Base-by-base conservation (phyloP, 2,329 filamentous ascomycete genomes). In the Epicoccum nigrum region DNA sequence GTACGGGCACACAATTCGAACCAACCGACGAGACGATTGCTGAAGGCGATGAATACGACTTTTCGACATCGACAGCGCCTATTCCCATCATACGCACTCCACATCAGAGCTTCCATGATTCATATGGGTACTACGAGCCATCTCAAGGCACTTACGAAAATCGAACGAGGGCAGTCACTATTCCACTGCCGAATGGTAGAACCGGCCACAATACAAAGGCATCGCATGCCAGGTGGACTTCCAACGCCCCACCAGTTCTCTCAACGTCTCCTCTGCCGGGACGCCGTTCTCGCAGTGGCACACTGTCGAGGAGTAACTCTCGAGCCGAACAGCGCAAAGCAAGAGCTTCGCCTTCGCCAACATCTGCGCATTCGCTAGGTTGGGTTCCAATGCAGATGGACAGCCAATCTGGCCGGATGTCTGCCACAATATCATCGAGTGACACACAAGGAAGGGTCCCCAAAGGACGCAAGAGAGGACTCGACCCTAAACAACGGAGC, bases 341-440 rank as follows among this genome's bases (percentile, higher is more conserved):
- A 21, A 40, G 49, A 13, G 47, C 56, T 6, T 64, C 66, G 6
- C 60, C 69, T 13, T 70, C 70, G 3, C 66, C 56, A 9, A 60
- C 62, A 11, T 60, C 60, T n/a, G 60, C 61, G 6, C 62, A 67
- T 2, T 64, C 59, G n/a, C 58, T 68, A 13, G 66, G 63, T 9
- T 74, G 69, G 67, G 67, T 74, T 2, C 62, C 67, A 1, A 74
- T 72, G 45, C 64, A 69, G 21, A 67, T 67, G 27, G 65, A 72
- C 40, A 54, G 55, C n/a, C 49, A 65, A 20, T 68, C 64, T 3
- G 63, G 69, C 17, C 63, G 58, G 6, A 55, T 74, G n/a, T 61
- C 70, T 15, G 66, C 70, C 7, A 64, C 70, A 9, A 64, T 60
- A 7, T 64, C 60, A 13, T 54, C 56, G 0, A 66, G 70, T n/a